Evolutionary conservation across 2,329 filamentous ascomycete species (phyloP).

Genomic region (Escovopsis sp.): DNA sequence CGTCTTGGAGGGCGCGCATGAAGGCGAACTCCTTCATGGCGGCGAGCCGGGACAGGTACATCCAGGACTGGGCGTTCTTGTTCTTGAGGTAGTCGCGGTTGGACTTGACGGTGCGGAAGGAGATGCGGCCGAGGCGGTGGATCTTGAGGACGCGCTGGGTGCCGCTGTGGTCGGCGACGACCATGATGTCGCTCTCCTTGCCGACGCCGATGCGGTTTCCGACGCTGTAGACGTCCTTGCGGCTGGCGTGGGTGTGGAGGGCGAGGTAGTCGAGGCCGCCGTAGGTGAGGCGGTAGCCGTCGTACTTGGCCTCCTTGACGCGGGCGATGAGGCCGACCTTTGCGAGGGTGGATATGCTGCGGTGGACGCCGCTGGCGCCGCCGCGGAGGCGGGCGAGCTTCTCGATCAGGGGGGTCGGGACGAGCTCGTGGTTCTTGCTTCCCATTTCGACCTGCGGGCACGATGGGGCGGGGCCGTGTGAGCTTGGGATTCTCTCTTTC

Average conservation of each 20-base stretch:
- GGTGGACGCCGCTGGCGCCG: constrained; percentile 65
- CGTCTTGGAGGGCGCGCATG: constrained; percentile 71
- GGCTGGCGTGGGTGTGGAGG: constrained; percentile 72
- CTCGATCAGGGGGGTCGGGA: constrained; percentile 78
- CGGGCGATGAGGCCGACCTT: constrained; percentile 85
- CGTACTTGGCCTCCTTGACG: constrained; percentile 92
- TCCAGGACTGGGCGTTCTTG: constrained; percentile 71
- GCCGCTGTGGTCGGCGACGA: constrained; percentile 70
- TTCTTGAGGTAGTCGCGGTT: constrained; percentile 93
- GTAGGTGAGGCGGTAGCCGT: constrained; percentile 92
- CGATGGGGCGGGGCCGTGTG: too few relatives aligned
- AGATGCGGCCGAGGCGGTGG: constrained; percentile 86
- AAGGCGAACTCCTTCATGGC: constrained; percentile 92
- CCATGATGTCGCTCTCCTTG: constrained; percentile 94
- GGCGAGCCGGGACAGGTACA: constrained; percentile 90
- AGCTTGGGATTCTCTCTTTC: background rate
- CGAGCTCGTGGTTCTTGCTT: constrained; percentile 92
- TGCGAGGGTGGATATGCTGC: constrained; percentile 76
- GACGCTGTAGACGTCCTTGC: constrained; percentile 74
- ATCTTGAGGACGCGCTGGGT: constrained; percentile 82
- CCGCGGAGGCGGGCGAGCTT: constrained; percentile 70
- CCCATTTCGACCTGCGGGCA: constrained; percentile 67
- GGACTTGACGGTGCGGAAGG: constrained; percentile 88
- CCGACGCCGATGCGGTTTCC: constrained; percentile 91
- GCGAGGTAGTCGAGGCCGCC: constrained; percentile 97